Base-by-base conservation (phyloP, 208 protist species). In the Acanthamoeba healyi region DNA sequence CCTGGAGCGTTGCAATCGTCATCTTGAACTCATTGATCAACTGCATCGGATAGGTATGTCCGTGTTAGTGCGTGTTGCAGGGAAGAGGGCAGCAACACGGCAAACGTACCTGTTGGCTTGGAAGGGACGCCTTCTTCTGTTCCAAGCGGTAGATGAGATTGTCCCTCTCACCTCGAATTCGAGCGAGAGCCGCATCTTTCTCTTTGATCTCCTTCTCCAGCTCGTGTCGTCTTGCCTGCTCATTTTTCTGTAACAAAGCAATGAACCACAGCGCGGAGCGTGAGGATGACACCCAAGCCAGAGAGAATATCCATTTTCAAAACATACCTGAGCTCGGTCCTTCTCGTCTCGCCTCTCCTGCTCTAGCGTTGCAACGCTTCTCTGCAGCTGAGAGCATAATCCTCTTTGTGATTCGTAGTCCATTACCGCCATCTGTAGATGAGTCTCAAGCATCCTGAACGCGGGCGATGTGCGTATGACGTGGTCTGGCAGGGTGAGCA, bases 181-280 rank as follows among this genome's bases (percentile, higher is more conserved):
- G 44, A 6, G 82, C 56, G 17, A 90, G 51, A 4, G 82, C 38
- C 14, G 34, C 38, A 32, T 90, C 82, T 36, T 65, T 90, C 19
- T 90, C 51, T 15, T 65, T 90, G 34, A 90, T 32, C 82, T 90
- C 82, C 38, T 29, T 32, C 42, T 67, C 51, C 56, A 90, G 67
- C 34, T 90, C 82, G 7, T 90, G 49, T 19, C 40, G 26, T 67
- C 51, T 10, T 7, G 82, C 44, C 67, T 32, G n/a, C 51, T 67
- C 40, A 70, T 58, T 67, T 90, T 90, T 56, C 82, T 90, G 63
- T n/a, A n/a, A n/a, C n/a, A n/a, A n/a, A n/a, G n/a, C n/a, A n/a
- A n/a, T n/a, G n/a, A n/a, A n/a, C n/a, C n/a, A n/a, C n/a, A n/a
- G n/a, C n/a, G n/a, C n/a, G n/a, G n/a, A n/a, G n/a, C n/a, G n/a